These are phyloP conservation scores for Rhypophila decipiens DNA, from an alignment of 495 filamentous ascomycete species.

Conservation along the genomic window DNA sequence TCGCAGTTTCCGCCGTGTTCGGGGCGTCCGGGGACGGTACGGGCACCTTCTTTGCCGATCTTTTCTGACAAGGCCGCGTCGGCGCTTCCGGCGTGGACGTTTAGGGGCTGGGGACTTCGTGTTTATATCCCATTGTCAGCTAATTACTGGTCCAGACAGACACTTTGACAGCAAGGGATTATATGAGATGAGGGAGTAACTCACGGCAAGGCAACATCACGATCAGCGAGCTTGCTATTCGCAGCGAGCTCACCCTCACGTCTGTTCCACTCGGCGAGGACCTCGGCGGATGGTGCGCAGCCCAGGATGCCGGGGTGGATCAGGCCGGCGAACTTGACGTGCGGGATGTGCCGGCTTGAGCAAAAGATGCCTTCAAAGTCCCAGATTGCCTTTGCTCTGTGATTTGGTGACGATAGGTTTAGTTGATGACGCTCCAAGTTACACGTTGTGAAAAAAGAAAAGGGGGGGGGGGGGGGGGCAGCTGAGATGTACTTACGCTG, in stretches of 20 bases:
- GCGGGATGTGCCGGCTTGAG: constrained; percentile 83
- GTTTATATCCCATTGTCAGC: no score
- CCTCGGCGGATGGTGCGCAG: constrained; percentile 72
- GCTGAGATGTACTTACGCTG: constrained; percentile 55
- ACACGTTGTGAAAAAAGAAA: no score
- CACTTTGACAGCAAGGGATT: background rate
- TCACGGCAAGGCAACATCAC: constrained; percentile 70
- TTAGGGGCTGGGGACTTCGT: constrained; percentile 53
- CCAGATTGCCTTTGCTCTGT: constrained; percentile 91
- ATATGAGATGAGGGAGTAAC: background rate
- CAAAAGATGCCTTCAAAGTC: constrained; percentile 96
- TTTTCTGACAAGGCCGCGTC: constrained; percentile 56
- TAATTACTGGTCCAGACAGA: background rate
- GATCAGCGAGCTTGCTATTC: constrained; percentile 53
- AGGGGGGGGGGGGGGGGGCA: no score
- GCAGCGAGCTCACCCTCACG: constrained; percentile 75
- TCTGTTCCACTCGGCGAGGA: constrained; percentile 66
- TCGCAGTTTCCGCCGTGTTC: constrained; percentile 72
- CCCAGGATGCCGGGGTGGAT: constrained; percentile 95
- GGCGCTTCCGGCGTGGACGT: constrained; percentile 66
- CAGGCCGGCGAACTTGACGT: constrained; percentile 81
- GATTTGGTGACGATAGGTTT: no score
- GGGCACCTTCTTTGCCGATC: constrained; percentile 78
- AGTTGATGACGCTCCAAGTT: no score
- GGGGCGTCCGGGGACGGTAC: constrained; percentile 76